Evolutionary conservation across 495 filamentous ascomycete species (phyloP).

Genomic region (Talaromyces trachyspermus): DNA sequence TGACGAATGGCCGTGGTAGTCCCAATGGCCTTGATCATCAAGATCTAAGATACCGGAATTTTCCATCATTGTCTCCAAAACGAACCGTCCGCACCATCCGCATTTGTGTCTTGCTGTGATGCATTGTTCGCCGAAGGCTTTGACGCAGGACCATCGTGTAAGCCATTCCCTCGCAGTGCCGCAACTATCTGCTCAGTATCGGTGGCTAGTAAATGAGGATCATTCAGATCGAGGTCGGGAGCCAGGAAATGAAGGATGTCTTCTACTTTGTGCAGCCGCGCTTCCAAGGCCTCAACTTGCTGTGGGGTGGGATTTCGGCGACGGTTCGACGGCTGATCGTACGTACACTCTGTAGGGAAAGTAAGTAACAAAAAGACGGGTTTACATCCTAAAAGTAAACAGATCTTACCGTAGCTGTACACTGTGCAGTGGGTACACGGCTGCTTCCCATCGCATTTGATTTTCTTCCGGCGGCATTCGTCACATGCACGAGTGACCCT

Average conservation of each 20-base stretch:
- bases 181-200: conserved; percentile 44
- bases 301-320: conserved; percentile 91
- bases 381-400: conserved; percentile 3
- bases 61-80: conserved; percentile 92
- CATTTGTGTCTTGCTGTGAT: conserved; percentile 5
- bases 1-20: conserved; percentile 91
- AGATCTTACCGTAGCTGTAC: conserved; percentile 85
- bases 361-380: conserved; percentile 24
- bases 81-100: conserved; percentile 53
- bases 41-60: conserved; percentile 83
- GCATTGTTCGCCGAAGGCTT: conserved; percentile 10
- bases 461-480: conserved; percentile 95
- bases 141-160: conserved; percentile 5
- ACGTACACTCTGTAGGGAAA: conserved; percentile 72
- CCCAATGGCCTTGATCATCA: conserved; percentile 86
- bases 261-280: conserved; percentile 76
- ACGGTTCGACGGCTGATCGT: conserved; percentile 95
- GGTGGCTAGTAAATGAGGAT: conserved; percentile 68
- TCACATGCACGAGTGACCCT: conserved; percentile 90
- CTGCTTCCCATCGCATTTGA: conserved; percentile 97
- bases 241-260: conserved; percentile 69
- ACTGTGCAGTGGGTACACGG: conserved; percentile 97
- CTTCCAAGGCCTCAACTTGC: conserved; percentile 88
- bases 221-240: conserved; percentile 77
- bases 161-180: conserved; percentile 22